A percentile compares a stretch with the other conserved stretches of the same genome.
phyloP scores from a whole-genome alignment of 768 basidiomycete species.

The Pulveroboletus sp. region DNA sequence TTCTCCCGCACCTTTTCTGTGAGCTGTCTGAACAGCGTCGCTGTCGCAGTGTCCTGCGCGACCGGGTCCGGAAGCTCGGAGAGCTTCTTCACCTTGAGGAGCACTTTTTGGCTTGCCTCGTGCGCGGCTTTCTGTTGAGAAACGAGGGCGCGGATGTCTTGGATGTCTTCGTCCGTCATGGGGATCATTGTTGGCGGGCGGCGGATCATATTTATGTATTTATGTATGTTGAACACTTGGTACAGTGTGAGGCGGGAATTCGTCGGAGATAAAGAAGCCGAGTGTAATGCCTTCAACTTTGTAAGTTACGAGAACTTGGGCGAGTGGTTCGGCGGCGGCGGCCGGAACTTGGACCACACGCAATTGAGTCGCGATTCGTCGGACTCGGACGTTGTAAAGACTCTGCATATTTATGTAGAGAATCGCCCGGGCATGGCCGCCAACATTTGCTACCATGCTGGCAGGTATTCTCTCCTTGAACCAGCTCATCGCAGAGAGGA shows the following conservation, averaged over 20 bases:
- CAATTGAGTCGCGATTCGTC: no score
- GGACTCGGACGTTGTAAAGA: no score
- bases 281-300: no score
- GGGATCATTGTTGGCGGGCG: constrained; percentile 73
- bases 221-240: no score
- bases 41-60: constrained; percentile 4
- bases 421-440: background rate
- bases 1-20: constrained; percentile 23
- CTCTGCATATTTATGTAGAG: background rate
- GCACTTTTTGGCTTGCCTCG: constrained; percentile 38
- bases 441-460: constrained; percentile 9
- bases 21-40: constrained; percentile 17
- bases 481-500: constrained; percentile 23
- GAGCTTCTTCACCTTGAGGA: constrained; percentile 45
- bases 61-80: constrained; percentile 32
- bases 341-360: no score
- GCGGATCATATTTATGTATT: constrained; percentile 72
- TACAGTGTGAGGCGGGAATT: no score
- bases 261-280: no score
- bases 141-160: constrained; percentile 67
- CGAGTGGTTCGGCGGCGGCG: no score
- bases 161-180: constrained; percentile 75
- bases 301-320: no score
- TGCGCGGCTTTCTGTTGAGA: constrained; percentile 46
- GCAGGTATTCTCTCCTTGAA: constrained; percentile 25